Evolutionary conservation across 306 rosid species (phyloP).

Genomic region (Crotalaria pallida): DNA sequence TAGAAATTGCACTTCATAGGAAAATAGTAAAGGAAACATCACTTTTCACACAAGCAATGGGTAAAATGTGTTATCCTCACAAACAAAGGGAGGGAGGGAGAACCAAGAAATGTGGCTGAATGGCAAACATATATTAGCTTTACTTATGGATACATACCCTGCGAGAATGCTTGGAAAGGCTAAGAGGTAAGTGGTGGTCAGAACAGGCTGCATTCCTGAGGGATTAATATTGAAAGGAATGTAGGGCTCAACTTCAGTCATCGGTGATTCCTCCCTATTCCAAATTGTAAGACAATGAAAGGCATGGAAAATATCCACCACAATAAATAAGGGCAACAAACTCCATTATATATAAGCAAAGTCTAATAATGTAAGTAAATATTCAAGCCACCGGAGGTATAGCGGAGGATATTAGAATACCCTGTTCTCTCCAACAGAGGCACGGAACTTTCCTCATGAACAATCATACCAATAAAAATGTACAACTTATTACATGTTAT

Average conservation of each 20-base stretch:
- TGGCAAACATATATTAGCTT: neutral
- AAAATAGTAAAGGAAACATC: slow-evolving; percentile 7
- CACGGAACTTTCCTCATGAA: neutral
- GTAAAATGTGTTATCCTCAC: neutral
- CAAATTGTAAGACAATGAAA: slow-evolving; percentile 31
- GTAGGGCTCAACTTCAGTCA: slow-evolving; percentile 98
- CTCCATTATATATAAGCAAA: neutral
- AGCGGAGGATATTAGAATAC: neutral
- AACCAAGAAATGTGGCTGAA: slow-evolving; percentile 11
- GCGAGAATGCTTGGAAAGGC: slow-evolving; percentile 88
- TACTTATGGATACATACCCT: slow-evolving; percentile 38
- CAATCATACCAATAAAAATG: slow-evolving; percentile 2
- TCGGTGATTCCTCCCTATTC: slow-evolving; percentile 84
- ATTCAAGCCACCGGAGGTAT: slow-evolving; percentile 15
- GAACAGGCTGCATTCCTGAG: slow-evolving; percentile 98
- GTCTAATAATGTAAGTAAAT: neutral
- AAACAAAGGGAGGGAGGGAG: neutral
- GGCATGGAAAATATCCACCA: slow-evolving; percentile 19
- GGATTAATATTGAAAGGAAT: slow-evolving; percentile 97
- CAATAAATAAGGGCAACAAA: neutral
- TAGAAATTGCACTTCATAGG: slow-evolving; percentile 18
- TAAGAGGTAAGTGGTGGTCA: slow-evolving; percentile 90
- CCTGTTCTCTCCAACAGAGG: slow-evolving; percentile 2
- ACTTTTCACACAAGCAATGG: slow-evolving; percentile 1
- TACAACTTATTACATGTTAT: neutral